Base-by-base conservation (phyloP, 1,284 basidiomycete species). In the Moesziomyces antarcticus region DNA sequence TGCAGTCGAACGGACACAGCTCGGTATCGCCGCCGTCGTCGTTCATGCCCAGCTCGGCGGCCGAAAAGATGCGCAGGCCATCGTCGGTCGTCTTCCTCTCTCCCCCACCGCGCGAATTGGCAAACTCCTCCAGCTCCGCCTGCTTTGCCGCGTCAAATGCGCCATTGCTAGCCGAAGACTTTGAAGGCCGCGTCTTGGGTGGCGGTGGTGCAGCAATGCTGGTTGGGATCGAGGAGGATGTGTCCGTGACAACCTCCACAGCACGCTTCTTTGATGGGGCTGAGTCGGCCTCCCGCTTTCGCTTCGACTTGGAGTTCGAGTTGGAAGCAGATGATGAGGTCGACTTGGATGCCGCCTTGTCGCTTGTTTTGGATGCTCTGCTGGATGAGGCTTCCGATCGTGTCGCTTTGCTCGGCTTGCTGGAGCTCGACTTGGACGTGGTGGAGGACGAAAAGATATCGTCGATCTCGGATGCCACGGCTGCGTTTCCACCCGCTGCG, bases 1-100 rank as follows among this genome's bases (percentile, higher is more conserved):
- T 22, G 22, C 71, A 73, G 49, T 73, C 71, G 20, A 73, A 73
- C 4, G 71, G 71, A 40, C 71, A 73, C 5, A 55, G 24, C 0
- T 40, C 40, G 3, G 65, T 69, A 33, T 61, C 57, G 3, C 50
- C 60, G 4, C 70, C 70, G 5, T 68, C 20, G 9, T 55, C 55
- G 37, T 40, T 40, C 4, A 73, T 7, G 7, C 41, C 27, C 0
- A 73, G 45, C 18, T 73, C 71, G 20, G 42, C 40, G 3, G 25
- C 45, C 3, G 71, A 57, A 37, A 61, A 73, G 46, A 73, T 69
- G 7, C 43, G 24, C 11, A 69, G 45, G 5, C 71, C 71, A 18
- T 73, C 71, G 0, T 58, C 54, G 13, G 71, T 73, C 9, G 49
- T 47, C 45, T 68, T 68, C 6, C 65, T 35, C 1, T 44, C 16